Conservation (phyloP, 1,284 basidiomycete species). For the Laetiporus sulphureus region DNA sequence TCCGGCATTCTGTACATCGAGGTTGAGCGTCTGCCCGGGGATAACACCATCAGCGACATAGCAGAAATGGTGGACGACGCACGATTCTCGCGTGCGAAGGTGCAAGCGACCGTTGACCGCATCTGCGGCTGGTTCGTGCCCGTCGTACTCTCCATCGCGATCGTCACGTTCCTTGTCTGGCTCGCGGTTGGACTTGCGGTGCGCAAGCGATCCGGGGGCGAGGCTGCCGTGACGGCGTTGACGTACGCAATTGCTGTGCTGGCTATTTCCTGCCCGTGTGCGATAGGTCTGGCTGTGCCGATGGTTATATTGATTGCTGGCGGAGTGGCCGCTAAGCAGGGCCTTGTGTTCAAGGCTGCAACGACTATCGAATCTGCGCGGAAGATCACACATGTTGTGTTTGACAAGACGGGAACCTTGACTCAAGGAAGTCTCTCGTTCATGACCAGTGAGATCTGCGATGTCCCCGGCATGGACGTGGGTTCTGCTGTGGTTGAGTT, state of each 20-base stretch:
- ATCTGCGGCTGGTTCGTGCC: constrained; percentile 31
- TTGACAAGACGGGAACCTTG: constrained; percentile 44
- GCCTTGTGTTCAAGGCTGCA: constrained; percentile 30
- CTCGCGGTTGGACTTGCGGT: constrained; percentile 28
- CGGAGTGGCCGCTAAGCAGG: constrained; percentile 27
- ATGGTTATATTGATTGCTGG: constrained; percentile 32
- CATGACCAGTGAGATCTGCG: constrained; percentile 18
- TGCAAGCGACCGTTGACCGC: constrained; percentile 35
- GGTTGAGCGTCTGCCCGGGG: constrained; percentile 31
- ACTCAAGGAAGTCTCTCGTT: constrained; percentile 31
- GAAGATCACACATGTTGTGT: constrained; percentile 29
- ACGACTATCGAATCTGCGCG: constrained; percentile 26
- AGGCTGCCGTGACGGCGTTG: constrained; percentile 28
- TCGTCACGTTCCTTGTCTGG: constrained; percentile 33
- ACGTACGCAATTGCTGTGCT: constrained; percentile 37
- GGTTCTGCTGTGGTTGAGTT: constrained; percentile 19
- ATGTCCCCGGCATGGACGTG: constrained; percentile 13
- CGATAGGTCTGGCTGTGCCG: constrained; percentile 32
- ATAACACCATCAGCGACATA: constrained; percentile 39
- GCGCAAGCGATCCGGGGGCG: constrained; percentile 19
- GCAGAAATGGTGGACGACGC: constrained; percentile 31
- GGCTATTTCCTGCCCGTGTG: constrained; percentile 38
- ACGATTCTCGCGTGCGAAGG: constrained; percentile 30
- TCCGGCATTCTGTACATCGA: constrained; percentile 30
- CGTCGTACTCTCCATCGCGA: constrained; percentile 24